Conservation (phyloP, 148 eudicot genomes). For the Rhododendron griersonianum region DNA sequence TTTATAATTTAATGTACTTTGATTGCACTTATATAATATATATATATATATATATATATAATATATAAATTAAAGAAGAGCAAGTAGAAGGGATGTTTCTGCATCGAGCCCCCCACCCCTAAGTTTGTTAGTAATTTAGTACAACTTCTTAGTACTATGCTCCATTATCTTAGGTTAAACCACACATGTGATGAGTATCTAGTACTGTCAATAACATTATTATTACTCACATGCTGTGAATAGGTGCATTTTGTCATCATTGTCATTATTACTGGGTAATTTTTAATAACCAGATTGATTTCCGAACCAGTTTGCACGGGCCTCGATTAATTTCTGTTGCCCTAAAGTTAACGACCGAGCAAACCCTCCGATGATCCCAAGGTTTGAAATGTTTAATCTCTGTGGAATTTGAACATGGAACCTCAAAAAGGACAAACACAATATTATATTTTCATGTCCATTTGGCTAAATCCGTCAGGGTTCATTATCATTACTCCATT, state of each 20-base stretch:
- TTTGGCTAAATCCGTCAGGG: no score
- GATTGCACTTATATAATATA: neutral
- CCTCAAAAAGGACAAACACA: no score
- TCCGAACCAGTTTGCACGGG: fast-evolving
- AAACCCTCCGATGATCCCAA: no score
- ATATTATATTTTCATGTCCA: no score
- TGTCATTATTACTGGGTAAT: no score
- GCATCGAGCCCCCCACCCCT: constrained; percentile 1
- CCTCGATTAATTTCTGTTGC: no score
- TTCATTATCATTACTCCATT: neutral
- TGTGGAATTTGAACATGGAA: no score
- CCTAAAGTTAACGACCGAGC: no score
- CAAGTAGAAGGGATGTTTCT: neutral
- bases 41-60: no score
- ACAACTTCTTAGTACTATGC: neutral
- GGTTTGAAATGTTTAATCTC: no score
- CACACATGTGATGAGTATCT: neutral
- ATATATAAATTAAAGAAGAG: neutral
- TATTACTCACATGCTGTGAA: neutral
- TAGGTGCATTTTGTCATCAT: neutral
- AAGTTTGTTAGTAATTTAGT: neutral
- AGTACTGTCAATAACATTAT: neutral
- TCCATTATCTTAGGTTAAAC: neutral
- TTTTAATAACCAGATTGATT: no score
- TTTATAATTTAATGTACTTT: neutral